Percentiles rank a stretch among this genome's conserved stretches.
Evolutionary conservation across 306 rosid genomes (phyloP).

Genomic region (Rosa lucieae): DNA sequence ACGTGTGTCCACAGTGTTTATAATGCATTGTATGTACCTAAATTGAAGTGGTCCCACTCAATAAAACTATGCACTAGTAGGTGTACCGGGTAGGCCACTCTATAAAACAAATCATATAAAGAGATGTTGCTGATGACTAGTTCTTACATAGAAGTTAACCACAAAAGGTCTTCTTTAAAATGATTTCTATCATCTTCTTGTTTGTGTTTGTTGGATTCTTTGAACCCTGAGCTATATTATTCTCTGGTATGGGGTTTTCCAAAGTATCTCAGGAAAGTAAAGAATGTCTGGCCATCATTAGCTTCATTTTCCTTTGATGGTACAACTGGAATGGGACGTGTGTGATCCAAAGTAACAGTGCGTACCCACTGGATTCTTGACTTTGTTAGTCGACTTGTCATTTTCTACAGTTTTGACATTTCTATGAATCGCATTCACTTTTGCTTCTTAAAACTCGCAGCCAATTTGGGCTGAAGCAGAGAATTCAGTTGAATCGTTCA

Average conservation of each 20-base stretch:
- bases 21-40: not conserved
- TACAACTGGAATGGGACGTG: not conserved
- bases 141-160: not conserved
- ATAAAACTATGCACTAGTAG: not conserved
- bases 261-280: not conserved
- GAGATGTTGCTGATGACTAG: not conserved
- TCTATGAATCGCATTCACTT: not conserved
- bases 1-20: not conserved
- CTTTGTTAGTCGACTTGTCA: not conserved
- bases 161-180: not conserved
- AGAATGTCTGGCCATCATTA: not conserved
- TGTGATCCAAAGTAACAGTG: not conserved
- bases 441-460: constrained; percentile 40
- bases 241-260: not conserved
- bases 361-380: not conserved
- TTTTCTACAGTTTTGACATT: not conserved
- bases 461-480: constrained; percentile 87
- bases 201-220: not conserved
- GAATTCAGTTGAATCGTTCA: constrained; percentile 41
- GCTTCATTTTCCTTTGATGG: not conserved
- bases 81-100: not conserved
- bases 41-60: not conserved
- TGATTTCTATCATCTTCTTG: not conserved
- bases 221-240: not conserved
- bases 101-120: not conserved